Evolutionary conservation across 75 land plant species (phyloP).

Genomic region (Gnetum montanum): DNA sequence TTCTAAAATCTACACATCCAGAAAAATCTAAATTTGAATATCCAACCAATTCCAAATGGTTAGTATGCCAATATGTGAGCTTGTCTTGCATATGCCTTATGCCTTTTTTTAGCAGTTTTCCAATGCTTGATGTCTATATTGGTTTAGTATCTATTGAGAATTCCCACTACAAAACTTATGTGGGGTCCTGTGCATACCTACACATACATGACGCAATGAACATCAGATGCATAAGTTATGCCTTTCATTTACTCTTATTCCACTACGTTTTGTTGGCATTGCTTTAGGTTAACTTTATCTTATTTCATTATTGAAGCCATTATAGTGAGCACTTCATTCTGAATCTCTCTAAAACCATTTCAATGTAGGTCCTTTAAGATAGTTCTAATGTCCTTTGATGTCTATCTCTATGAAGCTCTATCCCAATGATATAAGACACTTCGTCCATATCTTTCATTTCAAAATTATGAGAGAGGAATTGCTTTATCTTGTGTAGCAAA

Average conservation of each 20-base stretch:
- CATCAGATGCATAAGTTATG: no score
- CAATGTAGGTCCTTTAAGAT: no score
- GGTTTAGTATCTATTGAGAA: not conserved
- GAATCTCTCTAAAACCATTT: no score
- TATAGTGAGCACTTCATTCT: not conserved
- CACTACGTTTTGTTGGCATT: not conserved
- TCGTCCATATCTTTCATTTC: no score
- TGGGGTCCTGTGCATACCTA: not conserved
- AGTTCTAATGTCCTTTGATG: no score
- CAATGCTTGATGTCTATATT: not conserved
- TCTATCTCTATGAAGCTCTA: no score
- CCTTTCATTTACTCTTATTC: no score
- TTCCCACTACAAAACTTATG: not conserved
- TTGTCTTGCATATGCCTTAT: not conserved
- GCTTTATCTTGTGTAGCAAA: not conserved
- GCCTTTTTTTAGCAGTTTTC: not conserved
- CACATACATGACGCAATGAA: not conserved
- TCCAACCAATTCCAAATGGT: not conserved
- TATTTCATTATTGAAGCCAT: not conserved
- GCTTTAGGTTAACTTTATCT: not conserved
- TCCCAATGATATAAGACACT: no score
- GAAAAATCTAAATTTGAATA: not conserved
- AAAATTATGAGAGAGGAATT: no score
- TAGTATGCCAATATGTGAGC: not conserved
- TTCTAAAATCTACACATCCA: not conserved